Base-by-base conservation (phyloP, 768 basidiomycete species). In the Leccinum boreale region DNA sequence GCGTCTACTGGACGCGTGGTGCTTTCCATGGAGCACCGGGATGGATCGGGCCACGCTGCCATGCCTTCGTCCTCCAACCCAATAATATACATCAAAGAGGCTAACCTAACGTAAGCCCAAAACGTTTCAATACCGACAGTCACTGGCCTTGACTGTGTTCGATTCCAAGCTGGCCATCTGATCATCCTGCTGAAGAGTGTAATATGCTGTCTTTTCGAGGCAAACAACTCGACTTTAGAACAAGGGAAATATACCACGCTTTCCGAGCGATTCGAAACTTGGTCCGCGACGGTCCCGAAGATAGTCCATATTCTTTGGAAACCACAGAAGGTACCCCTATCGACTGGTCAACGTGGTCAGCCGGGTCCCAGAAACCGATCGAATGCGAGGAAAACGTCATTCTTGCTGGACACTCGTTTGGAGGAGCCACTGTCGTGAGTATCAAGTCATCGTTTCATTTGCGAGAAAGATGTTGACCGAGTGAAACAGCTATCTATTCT, bases 1-100 rank as follows among this genome's bases (percentile, higher is more conserved):
- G 94, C 93, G 4, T 83, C 89, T 4, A 79, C 86, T 36, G 94
- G 94, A 2, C 86, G 81, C 58, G 84, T 94, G 5, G 92, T 96
- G 3, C 77, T 92, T 46, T 87, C 90, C 5, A 67, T 94, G 23
- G 90, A 94, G 66, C 93, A 94, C 68, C 80, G 87, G 10, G 94
- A 95, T 68, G 92, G 92, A 1, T 87, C 87, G 4, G 86, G 81
- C 3, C 84, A 85, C 0, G 79, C 74, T 4, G 79, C 76, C 58
- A 70, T 79, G 47, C 72, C 77, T 59, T 62, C 66, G 61, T 62
- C 66, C 69, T 29, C 60, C 73, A 60, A 52, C 26, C 59, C 62
- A 28, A 67, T 76, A 24, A 69, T 81, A 10, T 94, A 92, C 66
- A 70, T 86, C 53, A 76, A 77, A 23, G 81, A 84, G 23, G 69